phyloP scores from a whole-genome alignment of 23 red algal genomes.

The Gracilaria gracilis region DNA sequence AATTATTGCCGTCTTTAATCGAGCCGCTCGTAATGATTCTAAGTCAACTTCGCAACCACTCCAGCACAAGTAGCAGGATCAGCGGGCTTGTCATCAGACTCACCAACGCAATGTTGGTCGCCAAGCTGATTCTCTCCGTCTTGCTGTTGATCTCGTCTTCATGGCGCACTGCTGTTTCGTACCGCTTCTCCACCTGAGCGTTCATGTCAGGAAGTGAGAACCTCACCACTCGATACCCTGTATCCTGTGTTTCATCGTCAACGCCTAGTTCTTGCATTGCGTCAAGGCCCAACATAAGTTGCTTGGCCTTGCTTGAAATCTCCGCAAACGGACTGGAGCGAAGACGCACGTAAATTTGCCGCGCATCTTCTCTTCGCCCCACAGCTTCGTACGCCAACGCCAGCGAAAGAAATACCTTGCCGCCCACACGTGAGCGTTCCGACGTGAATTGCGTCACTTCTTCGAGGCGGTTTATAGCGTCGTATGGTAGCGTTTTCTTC shows the following conservation, averaged over 20 bases:
- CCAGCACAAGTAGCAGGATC: conserved; percentile 2
- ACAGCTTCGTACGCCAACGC: conserved; percentile 72
- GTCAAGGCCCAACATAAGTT: conserved; percentile 71
- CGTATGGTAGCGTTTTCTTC: conserved; percentile 9
- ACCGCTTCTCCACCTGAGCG: conserved; percentile 35
- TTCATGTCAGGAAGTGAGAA: conserved; percentile 62
- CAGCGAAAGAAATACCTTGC: conserved; percentile 63
- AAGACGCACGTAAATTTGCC: conserved; percentile 50
- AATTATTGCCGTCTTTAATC: conserved; percentile 17
- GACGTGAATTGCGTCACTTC: conserved; percentile 47
- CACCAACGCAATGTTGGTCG: conserved; percentile 15
- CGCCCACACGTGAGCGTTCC: conserved; percentile 59
- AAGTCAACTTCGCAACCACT: conserved; percentile 9
- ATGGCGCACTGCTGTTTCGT: conserved; percentile 63
- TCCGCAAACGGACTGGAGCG: conserved; percentile 47
- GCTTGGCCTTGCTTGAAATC: conserved; percentile 68
- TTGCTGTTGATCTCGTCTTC: conserved; percentile 12
- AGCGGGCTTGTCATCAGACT: conserved; percentile 20
- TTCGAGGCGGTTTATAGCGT: conserved; percentile 58
- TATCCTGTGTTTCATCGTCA: conserved; percentile 37
- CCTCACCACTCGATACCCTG: conserved; percentile 49
- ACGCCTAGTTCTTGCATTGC: conserved; percentile 71
- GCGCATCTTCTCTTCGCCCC: conserved; percentile 70
- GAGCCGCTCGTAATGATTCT: neutral
- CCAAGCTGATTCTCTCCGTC: conserved; percentile 32